phyloP scores from a whole-genome alignment of 1,139 yeast genomes.

The Debaryomycetaceae sp. region DNA sequence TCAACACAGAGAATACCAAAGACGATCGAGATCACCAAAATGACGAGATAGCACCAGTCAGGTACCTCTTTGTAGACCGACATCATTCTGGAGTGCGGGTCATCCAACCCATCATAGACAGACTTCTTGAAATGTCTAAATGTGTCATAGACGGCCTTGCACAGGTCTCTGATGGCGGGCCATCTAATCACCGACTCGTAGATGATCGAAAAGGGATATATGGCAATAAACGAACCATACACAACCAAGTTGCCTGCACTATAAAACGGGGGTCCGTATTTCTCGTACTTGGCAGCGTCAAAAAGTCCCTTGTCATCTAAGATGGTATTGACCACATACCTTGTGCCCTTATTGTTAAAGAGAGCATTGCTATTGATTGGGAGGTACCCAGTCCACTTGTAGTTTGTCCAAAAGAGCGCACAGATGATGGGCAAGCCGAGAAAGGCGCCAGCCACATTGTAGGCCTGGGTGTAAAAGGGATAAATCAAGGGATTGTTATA shows the following conservation, averaged over 20 bases:
- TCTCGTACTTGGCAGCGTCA: conserved; percentile 32
- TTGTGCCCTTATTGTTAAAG: conserved; percentile 41
- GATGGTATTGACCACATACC: conserved; percentile 34
- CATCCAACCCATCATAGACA: conserved; percentile 30
- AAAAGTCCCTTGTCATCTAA: conserved; percentile 31
- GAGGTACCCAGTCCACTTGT: conserved; percentile 44
- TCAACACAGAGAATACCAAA: conserved; percentile 26
- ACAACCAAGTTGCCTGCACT: conserved; percentile 51
- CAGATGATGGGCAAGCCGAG: conserved; percentile 38
- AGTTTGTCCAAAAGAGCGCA: conserved; percentile 47
- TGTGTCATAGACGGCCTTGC: conserved; percentile 13
- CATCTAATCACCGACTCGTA: conserved; percentile 35
- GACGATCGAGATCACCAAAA: conserved; percentile 30
- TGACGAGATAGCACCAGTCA: conserved; percentile 50
- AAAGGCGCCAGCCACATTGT: conserved; percentile 35
- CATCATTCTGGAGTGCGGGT: conserved; percentile 55
- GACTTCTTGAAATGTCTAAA: conserved; percentile 25
- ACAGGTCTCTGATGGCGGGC: conserved; percentile 16
- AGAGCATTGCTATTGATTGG: conserved; percentile 48
- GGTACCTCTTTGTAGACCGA: conserved; percentile 54
- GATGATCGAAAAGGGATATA: conserved; percentile 50
- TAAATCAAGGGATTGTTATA: conserved; percentile 19
- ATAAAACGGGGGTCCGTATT: conserved; percentile 54
- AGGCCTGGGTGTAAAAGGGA: conserved; percentile 44
- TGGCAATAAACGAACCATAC: conserved; percentile 51